A percentile compares a stretch with the other conserved stretches of the same genome.
Conservation (phyloP, 2,329 filamentous ascomycete genomes). For the Pleoardoris graminearum region DNA sequence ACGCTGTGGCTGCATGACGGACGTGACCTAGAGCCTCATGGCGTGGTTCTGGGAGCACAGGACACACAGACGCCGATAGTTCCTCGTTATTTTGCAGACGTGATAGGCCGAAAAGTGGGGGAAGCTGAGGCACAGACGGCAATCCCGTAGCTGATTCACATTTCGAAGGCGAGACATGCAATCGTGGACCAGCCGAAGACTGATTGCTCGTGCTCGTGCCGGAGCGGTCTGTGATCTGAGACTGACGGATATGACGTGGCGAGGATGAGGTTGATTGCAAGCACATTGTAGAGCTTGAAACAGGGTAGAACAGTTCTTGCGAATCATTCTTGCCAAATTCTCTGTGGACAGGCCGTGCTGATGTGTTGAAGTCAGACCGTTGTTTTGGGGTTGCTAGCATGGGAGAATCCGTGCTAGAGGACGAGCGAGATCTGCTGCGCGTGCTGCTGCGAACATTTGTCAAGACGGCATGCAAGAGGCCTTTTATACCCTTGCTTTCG, state of each 20-base stretch:
- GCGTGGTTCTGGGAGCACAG: conserved; percentile 27
- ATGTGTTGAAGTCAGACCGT: conserved; percentile 7
- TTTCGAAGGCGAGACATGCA: conserved; percentile 4
- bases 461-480: conserved; percentile 27
- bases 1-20: conserved; percentile 17
- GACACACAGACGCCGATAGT: conserved; percentile 18
- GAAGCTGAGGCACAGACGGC: conserved; percentile 13
- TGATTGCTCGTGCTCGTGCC: conserved; percentile 1
- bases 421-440: conserved; percentile 22
- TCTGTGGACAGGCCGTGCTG: conserved; percentile 1
- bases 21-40: conserved; percentile 19
- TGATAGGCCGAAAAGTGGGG: conserved; percentile 18
- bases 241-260: not conserved
- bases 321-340: not conserved
- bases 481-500: conserved; percentile 20
- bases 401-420: conserved; percentile 15
- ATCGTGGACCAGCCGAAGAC: conserved; percentile 14
- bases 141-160: conserved; percentile 7
- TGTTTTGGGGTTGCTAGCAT: conserved; percentile 11
- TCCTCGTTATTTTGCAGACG: conserved; percentile 11
- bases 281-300: not conserved
- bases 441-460: conserved; percentile 28
- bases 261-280: conserved; percentile 6
- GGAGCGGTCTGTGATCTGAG: conserved; percentile 21
- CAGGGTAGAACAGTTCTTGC: not conserved